Base-by-base conservation (phyloP, 495 filamentous ascomycete species). In the Hyaloscypha hepaticicola region DNA sequence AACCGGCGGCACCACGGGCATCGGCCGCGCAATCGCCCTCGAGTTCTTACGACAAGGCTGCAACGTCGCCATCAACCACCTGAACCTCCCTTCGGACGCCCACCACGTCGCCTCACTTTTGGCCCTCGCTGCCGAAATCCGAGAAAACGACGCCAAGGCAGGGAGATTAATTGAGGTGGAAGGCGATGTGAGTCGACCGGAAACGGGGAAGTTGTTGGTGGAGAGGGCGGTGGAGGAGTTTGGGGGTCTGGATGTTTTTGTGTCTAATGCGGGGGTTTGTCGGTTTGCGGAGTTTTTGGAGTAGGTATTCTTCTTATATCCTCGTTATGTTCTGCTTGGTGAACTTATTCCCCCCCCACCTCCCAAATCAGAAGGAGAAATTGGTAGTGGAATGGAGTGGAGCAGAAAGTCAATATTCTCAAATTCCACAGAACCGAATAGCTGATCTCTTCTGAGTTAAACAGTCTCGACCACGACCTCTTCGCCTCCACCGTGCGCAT, bases 191-290 rank as follows among this genome's bases (percentile, higher is more conserved):
- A 83, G 84, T 0, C 79, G 86, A 61, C 87, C 88, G 0, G 76
- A 82, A 22, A 92, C 90, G 0, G 87, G 87, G 7, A 70, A 74
- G 1, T 69, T 75, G 1, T 80, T 93, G 16, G 81, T 92, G 24
- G 61, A 76, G 21, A 76, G 78, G 60, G 85, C 86, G 0, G 84
- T 90, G 0, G 72, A 80, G 27, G 68, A 66, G 0, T 96, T 88
- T 69, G 73, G 76, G 0, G 78, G 84, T 1, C 72, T 96, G 0
- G 90, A 96, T 73, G 80, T 96, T 2, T 93, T 93, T 74, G 88
- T 97, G 2, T 89, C 85, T 75, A 97, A 97, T 77, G 93, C 93
- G 0, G 92, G 93, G 1, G 82, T 96, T 31, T 96, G 90, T 78
- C 78, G 89, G 64, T 96, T 96, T 73, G 87, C 87, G 26, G 88